A percentile compares a stretch with the other conserved stretches of the same genome.
Conservation (phyloP, 2,329 filamentous ascomycete species). For the Ilyonectria robusta region DNA sequence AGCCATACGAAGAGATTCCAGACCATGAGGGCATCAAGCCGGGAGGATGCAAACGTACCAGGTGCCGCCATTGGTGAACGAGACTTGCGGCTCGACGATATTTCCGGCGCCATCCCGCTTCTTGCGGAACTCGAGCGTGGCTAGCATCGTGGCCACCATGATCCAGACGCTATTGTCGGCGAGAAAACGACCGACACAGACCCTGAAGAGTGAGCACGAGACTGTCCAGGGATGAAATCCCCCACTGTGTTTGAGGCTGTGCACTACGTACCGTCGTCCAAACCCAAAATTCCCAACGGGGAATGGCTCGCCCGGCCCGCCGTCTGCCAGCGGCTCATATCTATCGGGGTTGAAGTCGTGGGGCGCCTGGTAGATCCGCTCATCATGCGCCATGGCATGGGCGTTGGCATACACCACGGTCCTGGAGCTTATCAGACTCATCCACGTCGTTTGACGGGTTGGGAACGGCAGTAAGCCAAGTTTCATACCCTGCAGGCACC, state of each 20-base stretch:
- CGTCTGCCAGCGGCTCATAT: constrained; percentile 48
- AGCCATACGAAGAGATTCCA: background rate
- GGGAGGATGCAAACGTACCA: constrained; percentile 45
- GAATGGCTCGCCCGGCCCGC: constrained; percentile 59
- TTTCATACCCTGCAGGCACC: constrained; percentile 38
- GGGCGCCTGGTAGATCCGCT: constrained; percentile 57
- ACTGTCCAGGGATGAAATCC: background rate
- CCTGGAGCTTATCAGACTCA: constrained; percentile 42
- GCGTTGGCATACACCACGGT: constrained; percentile 59
- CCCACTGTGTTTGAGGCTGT: background rate
- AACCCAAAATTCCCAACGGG: constrained; percentile 56
- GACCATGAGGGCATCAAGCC: background rate
- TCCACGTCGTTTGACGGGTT: constrained; percentile 9
- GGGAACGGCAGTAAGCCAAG: constrained; percentile 6
- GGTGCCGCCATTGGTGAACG: constrained; percentile 52
- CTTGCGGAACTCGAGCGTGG: constrained; percentile 48
- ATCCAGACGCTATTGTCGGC: constrained; percentile 56
- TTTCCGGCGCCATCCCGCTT: constrained; percentile 42
- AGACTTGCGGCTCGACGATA: constrained; percentile 46
- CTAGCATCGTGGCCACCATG: constrained; percentile 53
- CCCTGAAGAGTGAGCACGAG: constrained; percentile 34
- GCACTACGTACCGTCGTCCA: constrained; percentile 47
- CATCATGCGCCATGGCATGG: constrained; percentile 60
- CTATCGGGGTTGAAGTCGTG: constrained; percentile 64
- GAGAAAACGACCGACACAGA: constrained; percentile 52